Conservation (phyloP, 2,329 filamentous ascomycete species). For the Cytospora mali region DNA sequence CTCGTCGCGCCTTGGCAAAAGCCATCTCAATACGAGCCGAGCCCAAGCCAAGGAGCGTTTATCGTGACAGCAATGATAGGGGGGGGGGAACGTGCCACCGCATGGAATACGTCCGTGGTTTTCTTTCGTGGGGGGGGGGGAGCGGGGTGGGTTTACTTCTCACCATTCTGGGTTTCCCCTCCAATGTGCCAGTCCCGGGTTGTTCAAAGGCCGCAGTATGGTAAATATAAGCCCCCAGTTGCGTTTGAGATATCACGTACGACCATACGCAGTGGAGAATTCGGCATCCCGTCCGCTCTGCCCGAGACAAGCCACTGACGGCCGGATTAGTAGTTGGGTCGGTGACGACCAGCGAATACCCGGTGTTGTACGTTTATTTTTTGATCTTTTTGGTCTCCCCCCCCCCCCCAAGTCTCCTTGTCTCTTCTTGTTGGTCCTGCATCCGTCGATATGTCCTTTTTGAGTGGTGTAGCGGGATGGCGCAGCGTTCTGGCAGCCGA, state of each 20-base stretch:
- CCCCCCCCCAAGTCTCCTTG: too few relatives aligned
- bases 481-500: too few relatives aligned
- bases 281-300: slow-evolving; percentile 2
- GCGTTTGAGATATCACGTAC: not conserved
- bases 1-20: not conserved
- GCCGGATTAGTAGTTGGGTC: not conserved
- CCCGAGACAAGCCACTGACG: not conserved
- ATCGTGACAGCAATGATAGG: not conserved
- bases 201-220: too few relatives aligned
- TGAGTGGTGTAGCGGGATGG: too few relatives aligned
- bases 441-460: too few relatives aligned
- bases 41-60: not conserved
- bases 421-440: too few relatives aligned
- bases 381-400: not conserved
- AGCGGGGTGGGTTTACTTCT: too few relatives aligned
- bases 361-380: not conserved
- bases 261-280: not conserved
- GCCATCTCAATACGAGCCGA: not conserved
- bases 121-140: too few relatives aligned
- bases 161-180: too few relatives aligned
- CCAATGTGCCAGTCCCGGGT: too few relatives aligned
- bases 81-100: not conserved
- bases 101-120: too few relatives aligned
- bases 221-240: not conserved
- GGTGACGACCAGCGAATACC: not conserved